Percentiles rank a stretch among this genome's conserved stretches.
Conservation (phyloP, 306 rosid species). For the Vachellia pachyceras region DNA sequence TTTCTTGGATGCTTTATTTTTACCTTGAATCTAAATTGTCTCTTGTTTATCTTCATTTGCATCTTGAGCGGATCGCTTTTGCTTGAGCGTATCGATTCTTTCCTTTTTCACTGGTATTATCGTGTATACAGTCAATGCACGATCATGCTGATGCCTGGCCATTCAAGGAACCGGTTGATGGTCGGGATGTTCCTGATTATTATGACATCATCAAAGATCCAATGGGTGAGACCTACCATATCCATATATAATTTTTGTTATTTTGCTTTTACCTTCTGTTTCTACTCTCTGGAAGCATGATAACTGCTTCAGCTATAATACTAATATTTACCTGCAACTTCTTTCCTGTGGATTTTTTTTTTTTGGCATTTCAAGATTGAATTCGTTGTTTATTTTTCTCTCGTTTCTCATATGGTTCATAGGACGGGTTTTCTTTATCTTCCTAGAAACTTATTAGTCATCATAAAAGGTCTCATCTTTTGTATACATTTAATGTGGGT, state of each 20-base stretch:
- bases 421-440: neutral
- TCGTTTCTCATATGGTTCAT: neutral
- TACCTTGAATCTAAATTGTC: neutral
- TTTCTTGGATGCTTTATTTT: constrained; percentile 24
- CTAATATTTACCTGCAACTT: neutral
- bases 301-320: constrained; percentile 20
- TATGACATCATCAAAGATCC: constrained; percentile 95
- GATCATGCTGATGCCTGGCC: constrained; percentile 98
- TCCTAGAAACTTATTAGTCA: neutral
- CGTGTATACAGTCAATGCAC: constrained; percentile 64
- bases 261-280: neutral
- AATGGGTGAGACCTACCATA: constrained; percentile 64
- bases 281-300: constrained; percentile 26
- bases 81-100: neutral
- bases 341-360: neutral
- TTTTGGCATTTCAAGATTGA: constrained; percentile 15
- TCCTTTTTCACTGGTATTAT: constrained; percentile 30
- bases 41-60: neutral
- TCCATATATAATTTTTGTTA: neutral
- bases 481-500: constrained; percentile 23
- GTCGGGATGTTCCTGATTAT: constrained; percentile 95
- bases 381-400: neutral
- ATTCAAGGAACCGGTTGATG: constrained; percentile 94
- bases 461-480: neutral
- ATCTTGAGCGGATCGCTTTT: neutral